Conservation (phyloP, 768 basidiomycete species). For the Rhizopogon vulgaris region DNA sequence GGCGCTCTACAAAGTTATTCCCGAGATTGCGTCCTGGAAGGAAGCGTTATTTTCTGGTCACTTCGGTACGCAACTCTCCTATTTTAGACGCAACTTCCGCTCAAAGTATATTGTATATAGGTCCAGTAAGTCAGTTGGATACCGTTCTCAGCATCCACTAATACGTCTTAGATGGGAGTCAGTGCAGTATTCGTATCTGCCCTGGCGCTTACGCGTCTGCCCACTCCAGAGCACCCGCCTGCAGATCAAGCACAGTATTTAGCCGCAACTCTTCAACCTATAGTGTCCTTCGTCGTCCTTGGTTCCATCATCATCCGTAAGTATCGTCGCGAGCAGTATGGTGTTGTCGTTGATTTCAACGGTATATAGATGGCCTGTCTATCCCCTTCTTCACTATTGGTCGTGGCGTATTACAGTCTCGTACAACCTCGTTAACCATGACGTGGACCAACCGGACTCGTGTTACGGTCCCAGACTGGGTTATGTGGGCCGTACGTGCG, state of each 20-base stretch:
- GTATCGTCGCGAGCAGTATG: constrained; percentile 18
- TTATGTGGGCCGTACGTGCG: constrained; percentile 27
- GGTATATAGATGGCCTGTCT: constrained; percentile 52
- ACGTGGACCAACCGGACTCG: constrained; percentile 35
- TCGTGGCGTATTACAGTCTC: constrained; percentile 34
- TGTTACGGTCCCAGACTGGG: constrained; percentile 38
- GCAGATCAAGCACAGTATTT: constrained; percentile 65
- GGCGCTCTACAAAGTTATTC: constrained; percentile 74
- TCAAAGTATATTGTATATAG: constrained; percentile 20
- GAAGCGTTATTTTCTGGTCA: constrained; percentile 91
- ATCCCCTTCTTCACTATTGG: constrained; percentile 62
- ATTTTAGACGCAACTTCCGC: neutral
- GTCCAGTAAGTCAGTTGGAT: constrained; percentile 39
- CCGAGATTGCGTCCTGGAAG: constrained; percentile 77
- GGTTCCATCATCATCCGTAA: constrained; percentile 79
- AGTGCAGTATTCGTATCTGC: constrained; percentile 85
- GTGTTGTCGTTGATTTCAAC: neutral
- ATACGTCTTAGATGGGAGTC: constrained; percentile 70
- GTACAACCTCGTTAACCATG: constrained; percentile 38
- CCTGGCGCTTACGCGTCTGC: constrained; percentile 58
- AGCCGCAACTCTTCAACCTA: constrained; percentile 68
- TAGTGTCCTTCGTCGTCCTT: constrained; percentile 84
- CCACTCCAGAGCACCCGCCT: constrained; percentile 53
- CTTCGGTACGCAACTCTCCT: constrained; percentile 51
- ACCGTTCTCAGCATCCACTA: neutral